Percentiles rank a stretch among this genome's conserved stretches.
phyloP scores from a whole-genome alignment of 768 basidiomycete genomes.

The Agaricus sinodeliciosus region DNA sequence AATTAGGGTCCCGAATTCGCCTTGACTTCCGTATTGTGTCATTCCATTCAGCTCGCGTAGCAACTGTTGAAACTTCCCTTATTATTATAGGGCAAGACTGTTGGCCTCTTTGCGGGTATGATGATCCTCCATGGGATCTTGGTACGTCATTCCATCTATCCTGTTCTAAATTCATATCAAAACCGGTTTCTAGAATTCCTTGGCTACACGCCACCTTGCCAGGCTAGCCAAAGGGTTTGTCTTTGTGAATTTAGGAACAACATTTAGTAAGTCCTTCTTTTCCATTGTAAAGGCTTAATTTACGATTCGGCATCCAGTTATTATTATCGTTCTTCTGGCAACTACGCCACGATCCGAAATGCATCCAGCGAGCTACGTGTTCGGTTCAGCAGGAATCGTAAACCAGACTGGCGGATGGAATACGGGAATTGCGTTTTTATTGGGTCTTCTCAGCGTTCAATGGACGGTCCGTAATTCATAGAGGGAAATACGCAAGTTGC shows the following conservation, averaged over 20 bases:
- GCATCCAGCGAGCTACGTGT: conserved; percentile 77
- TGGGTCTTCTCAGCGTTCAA: conserved; percentile 81
- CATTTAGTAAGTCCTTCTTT: conserved; percentile 40
- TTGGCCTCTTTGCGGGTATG: conserved; percentile 72
- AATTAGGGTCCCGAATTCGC: conserved; percentile 47
- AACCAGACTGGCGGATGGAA: conserved; percentile 82
- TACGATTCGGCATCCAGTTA: conserved; percentile 38
- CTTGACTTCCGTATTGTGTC: conserved; percentile 39
- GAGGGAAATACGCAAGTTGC: not conserved
- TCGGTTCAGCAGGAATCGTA: conserved; percentile 63
- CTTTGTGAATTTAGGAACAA: conserved; percentile 82
- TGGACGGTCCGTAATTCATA: conserved; percentile 60
- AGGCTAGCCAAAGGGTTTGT: conserved; percentile 71
- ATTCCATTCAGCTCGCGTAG: not conserved
- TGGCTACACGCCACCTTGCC: conserved; percentile 72
- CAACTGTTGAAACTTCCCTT: not conserved
- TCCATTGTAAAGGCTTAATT: not conserved
- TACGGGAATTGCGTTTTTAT: conserved; percentile 74
- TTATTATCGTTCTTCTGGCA: conserved; percentile 79
- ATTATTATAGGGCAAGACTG: conserved; percentile 50
- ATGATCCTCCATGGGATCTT: conserved; percentile 74
- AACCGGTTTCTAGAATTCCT: conserved; percentile 44
- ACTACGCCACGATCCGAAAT: conserved; percentile 68
- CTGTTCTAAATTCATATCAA: not conserved
- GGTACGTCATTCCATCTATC: conserved; percentile 25